Base-by-base conservation (phyloP, 2,329 filamentous ascomycete species). In the Microthyrium microscopicum region DNA sequence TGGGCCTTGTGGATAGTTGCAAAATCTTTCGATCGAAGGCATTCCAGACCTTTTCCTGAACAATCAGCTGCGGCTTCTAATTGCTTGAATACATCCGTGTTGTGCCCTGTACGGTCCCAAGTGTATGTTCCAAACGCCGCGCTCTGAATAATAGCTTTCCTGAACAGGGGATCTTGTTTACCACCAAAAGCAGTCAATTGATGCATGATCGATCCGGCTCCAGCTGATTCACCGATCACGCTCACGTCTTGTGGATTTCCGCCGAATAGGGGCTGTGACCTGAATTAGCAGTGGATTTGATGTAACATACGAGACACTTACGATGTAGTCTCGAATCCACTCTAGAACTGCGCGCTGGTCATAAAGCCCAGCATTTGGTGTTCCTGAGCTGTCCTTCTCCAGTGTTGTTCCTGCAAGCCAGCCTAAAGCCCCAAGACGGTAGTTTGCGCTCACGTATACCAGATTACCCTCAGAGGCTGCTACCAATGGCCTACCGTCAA, bases 131-230 rank as follows among this genome's bases (percentile, higher is more conserved):
- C 22, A n/a, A n/a, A n/a, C 8, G 47, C 55, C 18, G 50, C 51
- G 32, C 47, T 53, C 40, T 46, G 46, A 22, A 53, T 33, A 28
- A 54, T 47, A 15, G 45, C 52, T 33, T 46, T 43, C 19, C 42
- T 46, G 46, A 66, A 67, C 2, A 61, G 46, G 1, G 62, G 62
- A 28, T 61, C 51, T n/a, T 53, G 44, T 3, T 45, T 49, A 3
- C 62, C 62, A 2, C 58, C 55, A 17, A 58, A 46, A 1, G 56
- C 56, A 13, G 60, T 55, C 5, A 68, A 47, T 32, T 66, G 64
- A 35, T 67, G 61, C 33, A 65, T 42, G 34, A 68, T 59, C 4
- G 59, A 64, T 2, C 58, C 57, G 2, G 60, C 65, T 2, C 66
- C 30, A 21, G 12, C 12, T 15, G n/a, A 5, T 40, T 66, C 58